Base-by-base conservation (phyloP, 2,329 filamentous ascomycete species). In the Aureobasidium sp. region DNA sequence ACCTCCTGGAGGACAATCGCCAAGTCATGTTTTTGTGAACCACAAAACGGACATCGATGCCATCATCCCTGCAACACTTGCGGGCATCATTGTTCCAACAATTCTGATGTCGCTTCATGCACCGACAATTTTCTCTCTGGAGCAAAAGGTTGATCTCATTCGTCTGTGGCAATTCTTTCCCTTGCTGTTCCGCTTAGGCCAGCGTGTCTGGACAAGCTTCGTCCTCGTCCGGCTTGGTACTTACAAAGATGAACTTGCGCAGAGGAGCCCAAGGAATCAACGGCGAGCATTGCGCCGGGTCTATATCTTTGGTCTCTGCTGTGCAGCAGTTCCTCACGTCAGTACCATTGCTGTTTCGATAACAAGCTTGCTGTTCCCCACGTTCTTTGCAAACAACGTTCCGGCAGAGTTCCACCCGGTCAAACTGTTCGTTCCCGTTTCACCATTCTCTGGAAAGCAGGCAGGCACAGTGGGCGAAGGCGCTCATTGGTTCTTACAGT, bases 401-500 rank as follows among this genome's bases (percentile, higher is more conserved):
- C 6, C 49, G 20, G 11, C 39, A 34, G 6, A 47, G 17, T 34
- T 62, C 1, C 60, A 55, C 29, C 60, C 60, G 1, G 9, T 4
- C 11, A 55, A 56, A 17, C 20, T 62, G 6, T 62, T 62, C 34
- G 20, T 62, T 29, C 51, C 60, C 1, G 29, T 49, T 20, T 55
- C 42, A 6, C 60, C 60, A 5, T 48, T 53, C 22, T 62, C 49
- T 17, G 60, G 39, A 5, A 25, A 20, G 6, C 31, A 55, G 31
- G 60, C 51, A 12, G 36, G n/a, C 11, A 27, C 49, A 17, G 41
- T 62, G 5, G 60, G 51, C 2, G n/a, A 44, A 34, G 60, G 60
- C n/a, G 60, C 60, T 8, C 60, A 62, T 29, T 62, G 60, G 49
- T 62, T 62, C n/a, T 51, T 62, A 17, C 60, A 62, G 31, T 62